phyloP scores from a whole-genome alignment of 2,329 filamentous ascomycete species.

The Pseudocercospora crystallina region DNA sequence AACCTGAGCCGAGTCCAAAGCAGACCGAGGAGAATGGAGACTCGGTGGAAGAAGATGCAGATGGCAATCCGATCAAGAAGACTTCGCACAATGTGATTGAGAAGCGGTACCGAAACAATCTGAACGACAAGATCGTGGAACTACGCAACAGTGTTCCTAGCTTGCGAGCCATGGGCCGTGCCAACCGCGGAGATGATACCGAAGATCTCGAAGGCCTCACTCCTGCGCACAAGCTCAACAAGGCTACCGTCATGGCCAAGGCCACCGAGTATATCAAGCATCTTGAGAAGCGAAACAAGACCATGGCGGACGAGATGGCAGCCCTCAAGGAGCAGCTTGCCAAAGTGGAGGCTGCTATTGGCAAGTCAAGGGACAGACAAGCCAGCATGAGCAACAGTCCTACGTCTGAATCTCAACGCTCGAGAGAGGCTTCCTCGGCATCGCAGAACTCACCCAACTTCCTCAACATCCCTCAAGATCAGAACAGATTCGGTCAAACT shows the following conservation, averaged over 20 bases:
- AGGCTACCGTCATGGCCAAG: conserved; percentile 93
- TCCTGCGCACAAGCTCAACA: conserved; percentile 92
- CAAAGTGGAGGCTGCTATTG: conserved; percentile 67
- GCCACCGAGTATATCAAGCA: conserved; percentile 95
- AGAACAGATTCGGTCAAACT: conserved; percentile 24
- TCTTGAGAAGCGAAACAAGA: conserved; percentile 84
- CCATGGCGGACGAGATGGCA: conserved; percentile 76
- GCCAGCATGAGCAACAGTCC: conserved; percentile 26
- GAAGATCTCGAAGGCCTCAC: conserved; percentile 69
- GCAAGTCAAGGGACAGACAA: conserved; percentile 27
- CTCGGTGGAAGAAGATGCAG: conserved; percentile 34
- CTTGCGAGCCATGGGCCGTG: conserved; percentile 73
- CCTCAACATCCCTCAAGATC: conserved; percentile 29
- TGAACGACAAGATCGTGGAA: conserved; percentile 96
- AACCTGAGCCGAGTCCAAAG: conserved; percentile 13
- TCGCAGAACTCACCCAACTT: conserved; percentile 27
- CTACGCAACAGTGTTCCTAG: conserved; percentile 89
- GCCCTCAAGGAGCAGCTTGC: conserved; percentile 73
- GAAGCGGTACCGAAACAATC: conserved; percentile 91
- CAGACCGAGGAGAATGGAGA: conserved; percentile 49
- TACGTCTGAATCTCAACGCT: conserved; percentile 20
- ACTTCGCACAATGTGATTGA: conserved; percentile 98
- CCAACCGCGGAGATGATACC: conserved; percentile 64
- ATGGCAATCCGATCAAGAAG: conserved; percentile 66
- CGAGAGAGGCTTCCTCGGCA: conserved; percentile 29